phyloP scores from a whole-genome alignment of 352 stramenopile genomes.

The Elongisporangium prolatum region DNA sequence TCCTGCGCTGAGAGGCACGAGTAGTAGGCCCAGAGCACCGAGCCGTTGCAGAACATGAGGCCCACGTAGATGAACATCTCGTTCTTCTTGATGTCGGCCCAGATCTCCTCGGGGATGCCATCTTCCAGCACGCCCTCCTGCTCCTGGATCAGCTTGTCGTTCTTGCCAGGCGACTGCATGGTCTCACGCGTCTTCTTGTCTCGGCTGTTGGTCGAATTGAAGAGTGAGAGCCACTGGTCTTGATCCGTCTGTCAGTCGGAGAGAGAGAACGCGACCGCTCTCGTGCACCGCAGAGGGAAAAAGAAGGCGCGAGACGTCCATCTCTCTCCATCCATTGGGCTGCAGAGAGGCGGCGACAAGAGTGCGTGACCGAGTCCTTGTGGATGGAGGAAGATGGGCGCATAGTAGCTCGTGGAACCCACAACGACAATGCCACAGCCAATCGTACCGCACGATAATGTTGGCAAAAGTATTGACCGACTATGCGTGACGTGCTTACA shows the following conservation, averaged over 20 bases:
- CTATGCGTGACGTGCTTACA: background rate
- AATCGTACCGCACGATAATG: background rate
- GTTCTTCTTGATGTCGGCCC: constrained; percentile 27
- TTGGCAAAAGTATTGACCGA: background rate
- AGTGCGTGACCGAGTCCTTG: background rate
- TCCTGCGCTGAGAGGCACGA: constrained; percentile 44
- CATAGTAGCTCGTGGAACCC: background rate
- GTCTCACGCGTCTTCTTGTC: background rate
- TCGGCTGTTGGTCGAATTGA: background rate
- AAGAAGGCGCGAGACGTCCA: background rate
- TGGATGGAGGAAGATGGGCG: background rate
- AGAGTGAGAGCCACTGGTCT: background rate
- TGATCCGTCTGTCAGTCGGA: background rate
- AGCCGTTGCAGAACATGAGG: constrained; percentile 38
- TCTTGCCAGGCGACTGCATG: constrained; percentile 14
- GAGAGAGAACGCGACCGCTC: background rate
- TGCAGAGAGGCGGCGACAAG: no score
- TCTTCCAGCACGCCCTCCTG: constrained; percentile 8
- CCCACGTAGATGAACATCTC: constrained; percentile 25
- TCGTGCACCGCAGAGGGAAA: background rate
- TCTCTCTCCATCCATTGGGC: no score
- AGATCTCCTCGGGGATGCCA: constrained; percentile 25
- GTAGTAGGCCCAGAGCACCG: constrained; percentile 45
- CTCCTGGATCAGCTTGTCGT: constrained; percentile 19
- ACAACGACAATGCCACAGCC: background rate